Evolutionary conservation across 441 rosid genomes (phyloP).

Genomic region (Francoa sonchifolia): DNA sequence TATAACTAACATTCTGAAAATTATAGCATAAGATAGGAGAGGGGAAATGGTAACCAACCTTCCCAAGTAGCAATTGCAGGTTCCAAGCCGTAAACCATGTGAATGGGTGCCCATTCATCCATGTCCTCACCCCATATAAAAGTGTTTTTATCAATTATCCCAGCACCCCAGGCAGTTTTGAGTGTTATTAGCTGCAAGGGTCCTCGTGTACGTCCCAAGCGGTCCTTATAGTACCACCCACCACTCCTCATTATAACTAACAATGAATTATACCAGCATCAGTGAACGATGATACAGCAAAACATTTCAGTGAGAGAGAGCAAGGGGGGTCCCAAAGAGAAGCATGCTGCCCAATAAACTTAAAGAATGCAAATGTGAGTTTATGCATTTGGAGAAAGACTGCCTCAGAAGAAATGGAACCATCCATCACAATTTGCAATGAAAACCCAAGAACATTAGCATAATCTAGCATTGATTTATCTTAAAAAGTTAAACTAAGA

Average conservation of each 20-base stretch:
- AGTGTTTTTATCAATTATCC: conserved; percentile 75
- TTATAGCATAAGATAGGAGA: background rate
- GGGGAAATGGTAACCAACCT: conserved; percentile 32
- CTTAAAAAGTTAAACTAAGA: too few species aligned
- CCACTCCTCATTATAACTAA: conserved; percentile 77
- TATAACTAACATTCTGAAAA: background rate
- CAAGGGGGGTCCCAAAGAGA: too few species aligned
- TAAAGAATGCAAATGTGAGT: too few species aligned
- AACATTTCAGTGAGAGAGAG: background rate
- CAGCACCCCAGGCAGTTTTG: conserved; percentile 92
- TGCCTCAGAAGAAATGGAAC: too few species aligned
- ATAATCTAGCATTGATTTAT: too few species aligned
- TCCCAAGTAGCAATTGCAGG: conserved; percentile 92
- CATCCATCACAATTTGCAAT: too few species aligned
- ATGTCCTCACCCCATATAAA: conserved; percentile 86
- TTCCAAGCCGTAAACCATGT: conserved; percentile 86
- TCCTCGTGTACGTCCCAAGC: conserved; percentile 83
- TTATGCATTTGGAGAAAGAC: too few species aligned
- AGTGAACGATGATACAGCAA: background rate
- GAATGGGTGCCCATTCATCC: conserved; percentile 97
- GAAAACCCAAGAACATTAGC: too few species aligned
- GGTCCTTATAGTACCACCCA: conserved; percentile 83
- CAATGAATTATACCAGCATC: conserved; percentile 1
- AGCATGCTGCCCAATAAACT: too few species aligned
- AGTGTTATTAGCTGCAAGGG: conserved; percentile 79